phyloP scores from a whole-genome alignment of 2,329 filamentous ascomycete genomes.

The Thermochaetoides dissita region DNA sequence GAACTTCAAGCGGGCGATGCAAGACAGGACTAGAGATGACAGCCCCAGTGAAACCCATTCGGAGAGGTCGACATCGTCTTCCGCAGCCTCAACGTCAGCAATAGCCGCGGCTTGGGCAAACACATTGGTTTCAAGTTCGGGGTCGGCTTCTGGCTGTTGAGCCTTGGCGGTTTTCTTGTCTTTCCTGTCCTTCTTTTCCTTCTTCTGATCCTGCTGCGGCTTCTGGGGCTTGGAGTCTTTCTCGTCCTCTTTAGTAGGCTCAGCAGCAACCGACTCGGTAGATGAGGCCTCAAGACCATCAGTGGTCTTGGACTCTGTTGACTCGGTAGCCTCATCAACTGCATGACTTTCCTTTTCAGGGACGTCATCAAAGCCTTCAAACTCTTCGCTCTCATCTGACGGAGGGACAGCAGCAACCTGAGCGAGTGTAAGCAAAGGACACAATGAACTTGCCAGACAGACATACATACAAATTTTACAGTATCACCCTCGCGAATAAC shows the following conservation, averaged over 20 bases:
- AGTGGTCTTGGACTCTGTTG: too few relatives aligned
- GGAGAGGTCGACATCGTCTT: conserved; percentile 55
- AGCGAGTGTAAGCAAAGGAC: conserved; percentile 10
- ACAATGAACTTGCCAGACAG: not conserved
- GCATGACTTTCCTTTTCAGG: conserved; percentile 1
- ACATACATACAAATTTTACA: conserved; percentile 40
- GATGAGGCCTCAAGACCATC: conserved; percentile 1
- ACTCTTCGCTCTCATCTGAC: conserved; percentile 18
- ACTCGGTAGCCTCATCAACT: not conserved
- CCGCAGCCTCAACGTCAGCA: conserved; percentile 34
- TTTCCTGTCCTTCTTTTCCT: conserved; percentile 18
- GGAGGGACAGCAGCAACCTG: conserved; percentile 17
- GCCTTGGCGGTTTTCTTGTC: conserved; percentile 21
- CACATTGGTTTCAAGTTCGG: conserved; percentile 30
- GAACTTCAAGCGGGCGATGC: conserved; percentile 70
- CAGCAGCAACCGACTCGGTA: not conserved
- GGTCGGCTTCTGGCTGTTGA: conserved; percentile 20
- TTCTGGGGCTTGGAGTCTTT: conserved; percentile 18
- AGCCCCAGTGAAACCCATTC: conserved; percentile 66
- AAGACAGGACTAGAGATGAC: conserved; percentile 55
- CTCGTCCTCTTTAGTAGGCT: conserved; percentile 13
- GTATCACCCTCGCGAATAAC: conserved; percentile 53
- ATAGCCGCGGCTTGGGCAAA: conserved; percentile 44
- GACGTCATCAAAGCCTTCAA: conserved; percentile 21
- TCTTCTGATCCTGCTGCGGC: conserved; percentile 11